Conservation (phyloP, 176 grass and related monocot genomes). For the Pontederia paniculata region DNA sequence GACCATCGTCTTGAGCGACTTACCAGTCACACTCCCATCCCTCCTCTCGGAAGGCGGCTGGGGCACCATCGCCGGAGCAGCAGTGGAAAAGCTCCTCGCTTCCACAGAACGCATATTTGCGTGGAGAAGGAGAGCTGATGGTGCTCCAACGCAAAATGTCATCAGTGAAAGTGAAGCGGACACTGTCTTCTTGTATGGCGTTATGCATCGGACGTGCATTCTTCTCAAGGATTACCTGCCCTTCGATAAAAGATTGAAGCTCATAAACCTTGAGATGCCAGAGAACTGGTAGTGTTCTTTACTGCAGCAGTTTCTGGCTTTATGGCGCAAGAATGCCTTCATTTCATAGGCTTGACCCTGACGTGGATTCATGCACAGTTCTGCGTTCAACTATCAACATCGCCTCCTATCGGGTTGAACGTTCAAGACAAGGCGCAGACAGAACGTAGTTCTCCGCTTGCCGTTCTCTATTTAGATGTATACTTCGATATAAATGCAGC, state of each 20-base stretch:
- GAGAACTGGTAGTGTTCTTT: no score
- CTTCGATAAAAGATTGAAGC: constrained; percentile 64
- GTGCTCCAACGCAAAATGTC: constrained; percentile 5
- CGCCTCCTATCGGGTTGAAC: no score
- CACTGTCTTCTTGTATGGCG: constrained; percentile 35
- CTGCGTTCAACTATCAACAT: no score
- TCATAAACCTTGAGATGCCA: constrained; percentile 45
- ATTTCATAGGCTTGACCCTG: no score
- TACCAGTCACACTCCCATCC: constrained; percentile 66
- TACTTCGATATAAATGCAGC: no score
- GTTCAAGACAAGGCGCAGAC: no score
- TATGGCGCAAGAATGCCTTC: no score
- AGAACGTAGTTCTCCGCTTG: no score
- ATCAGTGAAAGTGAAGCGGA: constrained; percentile 42
- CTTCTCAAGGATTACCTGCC: constrained; percentile 48
- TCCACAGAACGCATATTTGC: constrained; percentile 37
- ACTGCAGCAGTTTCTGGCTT: no score
- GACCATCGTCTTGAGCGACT: constrained; percentile 49
- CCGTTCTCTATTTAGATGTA: no score
- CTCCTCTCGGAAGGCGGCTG: constrained; percentile 52
- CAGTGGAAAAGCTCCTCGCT: constrained; percentile 57
- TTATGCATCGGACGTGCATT: constrained; percentile 53
- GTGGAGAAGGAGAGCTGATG: constrained; percentile 35
- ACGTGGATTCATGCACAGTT: no score
- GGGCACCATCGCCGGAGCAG: constrained; percentile 29